These are phyloP conservation scores for Tetrapisispora pingtungensis DNA, from an alignment of 805 yeast genomes.

Conservation along the genomic window DNA sequence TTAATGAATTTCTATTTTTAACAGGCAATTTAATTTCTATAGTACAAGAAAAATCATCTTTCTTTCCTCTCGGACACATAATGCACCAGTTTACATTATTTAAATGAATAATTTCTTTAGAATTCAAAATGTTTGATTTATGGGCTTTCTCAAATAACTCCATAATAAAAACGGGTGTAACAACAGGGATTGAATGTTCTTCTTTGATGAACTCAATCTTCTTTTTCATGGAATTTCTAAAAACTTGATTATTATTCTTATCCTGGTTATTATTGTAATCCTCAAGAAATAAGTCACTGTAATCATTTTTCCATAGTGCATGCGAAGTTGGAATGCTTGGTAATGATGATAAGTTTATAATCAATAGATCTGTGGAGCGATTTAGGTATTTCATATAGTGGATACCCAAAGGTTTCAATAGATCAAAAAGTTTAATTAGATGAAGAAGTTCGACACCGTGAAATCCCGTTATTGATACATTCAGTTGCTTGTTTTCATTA, in stretches of 20 bases:
- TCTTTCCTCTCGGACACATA: slow-evolving; percentile 24
- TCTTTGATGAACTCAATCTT: slow-evolving; percentile 26
- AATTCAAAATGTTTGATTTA: neutral
- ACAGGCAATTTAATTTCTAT: neutral
- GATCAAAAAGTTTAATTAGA: slow-evolving; percentile 48
- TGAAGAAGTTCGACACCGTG: slow-evolving; percentile 69
- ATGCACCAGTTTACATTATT: slow-evolving; percentile 28
- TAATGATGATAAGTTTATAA: slow-evolving; percentile 24
- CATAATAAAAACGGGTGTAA: slow-evolving; percentile 26
- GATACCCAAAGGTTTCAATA: slow-evolving; percentile 34
- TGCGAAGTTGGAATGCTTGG: slow-evolving; percentile 19
- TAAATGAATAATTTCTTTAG: slow-evolving; percentile 8
- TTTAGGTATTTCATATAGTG: slow-evolving; percentile 20
- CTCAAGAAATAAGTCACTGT: slow-evolving; percentile 18
- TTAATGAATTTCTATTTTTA: neutral
- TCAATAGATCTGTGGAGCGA: slow-evolving; percentile 21
- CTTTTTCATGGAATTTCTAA: slow-evolving; percentile 26
- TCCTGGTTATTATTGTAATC: slow-evolving; percentile 7
- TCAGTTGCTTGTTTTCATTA: slow-evolving; percentile 5
- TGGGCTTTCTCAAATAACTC: slow-evolving; percentile 15
- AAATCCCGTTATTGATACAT: slow-evolving; percentile 59
- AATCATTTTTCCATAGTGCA: slow-evolving; percentile 24
- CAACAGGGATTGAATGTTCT: slow-evolving; percentile 23
- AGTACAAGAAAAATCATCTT: slow-evolving; percentile 15
- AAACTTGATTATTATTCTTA: slow-evolving; percentile 16